phyloP scores from a whole-genome alignment of 192 early-diverging fungal species.

The Diversispora eburnea region DNA sequence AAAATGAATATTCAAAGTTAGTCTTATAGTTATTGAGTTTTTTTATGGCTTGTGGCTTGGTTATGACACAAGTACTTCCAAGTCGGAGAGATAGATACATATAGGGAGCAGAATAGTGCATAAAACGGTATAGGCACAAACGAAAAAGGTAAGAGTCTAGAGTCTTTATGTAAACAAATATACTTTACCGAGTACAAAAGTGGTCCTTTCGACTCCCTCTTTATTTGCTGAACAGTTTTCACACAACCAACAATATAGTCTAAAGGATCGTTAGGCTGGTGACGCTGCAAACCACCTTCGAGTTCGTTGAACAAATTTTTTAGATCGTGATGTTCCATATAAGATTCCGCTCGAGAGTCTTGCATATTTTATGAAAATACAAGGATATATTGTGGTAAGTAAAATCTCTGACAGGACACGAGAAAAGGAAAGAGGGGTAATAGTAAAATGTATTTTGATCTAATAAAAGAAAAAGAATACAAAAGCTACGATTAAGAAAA shows the following conservation, averaged over 20 bases:
- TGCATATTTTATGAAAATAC: slow-evolving; percentile 16
- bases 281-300: slow-evolving; percentile 23
- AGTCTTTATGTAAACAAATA: slow-evolving; percentile 1
- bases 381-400: not conserved
- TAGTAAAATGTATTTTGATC: not conserved
- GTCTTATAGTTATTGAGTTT: not conserved
- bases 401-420: not conserved
- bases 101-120: slow-evolving; percentile 5
- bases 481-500: not conserved
- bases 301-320: slow-evolving; percentile 19
- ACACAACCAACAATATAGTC: slow-evolving; percentile 23
- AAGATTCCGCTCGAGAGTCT: slow-evolving; percentile 13
- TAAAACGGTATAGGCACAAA: slow-evolving; percentile 3
- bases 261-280: slow-evolving; percentile 18
- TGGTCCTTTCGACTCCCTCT: slow-evolving; percentile 22
- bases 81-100: slow-evolving; percentile 7
- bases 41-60: not conserved
- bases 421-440: not conserved
- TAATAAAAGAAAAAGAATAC: not conserved
- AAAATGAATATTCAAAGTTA: not conserved
- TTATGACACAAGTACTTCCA: not conserved
- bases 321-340: slow-evolving; percentile 17
- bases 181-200: slow-evolving; percentile 21
- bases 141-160: slow-evolving; percentile 18
- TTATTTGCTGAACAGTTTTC: slow-evolving; percentile 16